phyloP scores from a whole-genome alignment of 208 protist genomes.

The Trypanosoma congolense region DNA sequence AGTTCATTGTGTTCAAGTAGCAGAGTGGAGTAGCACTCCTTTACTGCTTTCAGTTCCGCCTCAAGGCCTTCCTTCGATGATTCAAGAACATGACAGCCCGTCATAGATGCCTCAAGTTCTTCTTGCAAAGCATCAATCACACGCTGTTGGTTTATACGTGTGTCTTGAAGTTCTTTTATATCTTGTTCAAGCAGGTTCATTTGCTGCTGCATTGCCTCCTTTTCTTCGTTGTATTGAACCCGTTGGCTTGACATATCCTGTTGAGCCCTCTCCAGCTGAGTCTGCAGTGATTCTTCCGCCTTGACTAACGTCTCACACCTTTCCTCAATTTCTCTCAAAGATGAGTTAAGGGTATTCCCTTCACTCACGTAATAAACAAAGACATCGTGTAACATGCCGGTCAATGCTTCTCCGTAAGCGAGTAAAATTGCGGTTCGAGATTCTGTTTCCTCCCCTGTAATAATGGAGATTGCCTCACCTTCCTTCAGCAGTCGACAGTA shows the following conservation, averaged over 20 bases:
- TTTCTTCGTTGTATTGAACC: constrained; percentile 5
- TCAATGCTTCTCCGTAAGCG: not conserved
- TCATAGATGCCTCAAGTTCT: constrained; percentile 5
- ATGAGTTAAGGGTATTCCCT: not conserved
- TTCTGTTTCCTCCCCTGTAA: constrained; percentile 10
- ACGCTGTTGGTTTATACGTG: constrained; percentile 4
- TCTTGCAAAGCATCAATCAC: constrained; percentile 11
- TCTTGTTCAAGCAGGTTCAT: constrained; percentile 12
- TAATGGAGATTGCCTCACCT: too few relatives aligned
- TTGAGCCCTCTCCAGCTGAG: not conserved
- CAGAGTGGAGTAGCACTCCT: constrained; percentile 58
- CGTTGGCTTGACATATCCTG: not conserved
- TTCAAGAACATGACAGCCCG: not conserved
- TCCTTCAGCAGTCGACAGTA: not conserved
- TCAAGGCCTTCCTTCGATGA: constrained; percentile 31
- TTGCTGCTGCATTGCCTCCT: constrained; percentile 4
- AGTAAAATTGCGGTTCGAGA: constrained; percentile 12
- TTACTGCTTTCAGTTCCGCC: constrained; percentile 41
- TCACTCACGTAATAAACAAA: not conserved
- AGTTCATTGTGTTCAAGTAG: constrained; percentile 53
- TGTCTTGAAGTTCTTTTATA: constrained; percentile 19
- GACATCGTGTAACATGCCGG: not conserved
- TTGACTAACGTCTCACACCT: constrained; percentile 18
- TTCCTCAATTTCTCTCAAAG: constrained; percentile 12
- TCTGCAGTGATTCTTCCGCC: constrained; percentile 16